Conservation (phyloP, 768 basidiomycete genomes). For the Trametes gibbosa region DNA sequence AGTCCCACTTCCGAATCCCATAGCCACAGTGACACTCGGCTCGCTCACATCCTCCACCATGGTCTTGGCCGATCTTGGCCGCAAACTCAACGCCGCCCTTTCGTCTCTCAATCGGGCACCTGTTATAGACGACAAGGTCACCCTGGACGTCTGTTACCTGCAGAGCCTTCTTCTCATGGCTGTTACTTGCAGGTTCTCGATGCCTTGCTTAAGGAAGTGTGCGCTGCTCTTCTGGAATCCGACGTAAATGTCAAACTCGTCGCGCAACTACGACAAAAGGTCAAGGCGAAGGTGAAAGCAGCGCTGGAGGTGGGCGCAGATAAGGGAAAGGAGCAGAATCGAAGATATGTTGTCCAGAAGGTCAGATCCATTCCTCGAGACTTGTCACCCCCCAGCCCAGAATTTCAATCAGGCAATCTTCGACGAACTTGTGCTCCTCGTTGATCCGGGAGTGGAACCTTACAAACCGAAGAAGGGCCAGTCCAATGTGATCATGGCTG, state of each 20-base stretch:
- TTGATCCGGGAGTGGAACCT: conserved; percentile 93
- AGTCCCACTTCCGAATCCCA: too few species aligned
- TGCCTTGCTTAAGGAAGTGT: conserved; percentile 91
- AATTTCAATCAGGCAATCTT: conserved; percentile 87
- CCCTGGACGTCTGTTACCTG: conserved; percentile 16
- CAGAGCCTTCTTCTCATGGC: neutral
- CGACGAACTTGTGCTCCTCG: conserved; percentile 91
- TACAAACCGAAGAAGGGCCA: conserved; percentile 97
- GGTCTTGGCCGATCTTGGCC: conserved; percentile 95
- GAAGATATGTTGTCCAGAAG: conserved; percentile 90
- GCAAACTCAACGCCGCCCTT: conserved; percentile 90
- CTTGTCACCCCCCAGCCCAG: too few species aligned
- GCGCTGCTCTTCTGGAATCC: conserved; percentile 88
- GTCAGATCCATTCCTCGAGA: conserved; percentile 35
- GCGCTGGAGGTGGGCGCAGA: conserved; percentile 66
- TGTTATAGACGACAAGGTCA: conserved; percentile 88
- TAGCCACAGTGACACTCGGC: too few species aligned
- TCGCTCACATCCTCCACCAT: conserved; percentile 40
- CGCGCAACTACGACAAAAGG: conserved; percentile 78
- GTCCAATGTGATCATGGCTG: conserved; percentile 94
- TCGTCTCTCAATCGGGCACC: conserved; percentile 84
- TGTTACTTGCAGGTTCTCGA: conserved; percentile 75
- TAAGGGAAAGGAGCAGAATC: conserved; percentile 75
- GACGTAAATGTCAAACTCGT: conserved; percentile 99
- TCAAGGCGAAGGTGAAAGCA: conserved; percentile 87